phyloP scores from a whole-genome alignment of 2,329 filamentous ascomycete species.

The Bipolaris sorokiniana region DNA sequence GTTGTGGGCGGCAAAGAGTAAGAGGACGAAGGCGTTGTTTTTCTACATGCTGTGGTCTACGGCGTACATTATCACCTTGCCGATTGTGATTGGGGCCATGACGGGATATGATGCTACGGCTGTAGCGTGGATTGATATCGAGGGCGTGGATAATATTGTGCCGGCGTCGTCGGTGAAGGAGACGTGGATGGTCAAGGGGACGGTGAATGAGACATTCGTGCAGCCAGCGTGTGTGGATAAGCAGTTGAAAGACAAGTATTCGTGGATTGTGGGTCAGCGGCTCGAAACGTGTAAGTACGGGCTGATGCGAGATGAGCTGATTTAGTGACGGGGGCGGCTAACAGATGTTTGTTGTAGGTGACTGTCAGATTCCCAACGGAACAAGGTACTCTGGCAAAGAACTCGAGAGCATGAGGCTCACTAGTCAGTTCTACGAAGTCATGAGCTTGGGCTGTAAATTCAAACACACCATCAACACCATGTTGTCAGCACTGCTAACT shows the following conservation, averaged over 20 bases:
- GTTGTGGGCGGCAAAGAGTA: slow-evolving; percentile 30
- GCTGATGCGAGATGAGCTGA: too few relatives aligned
- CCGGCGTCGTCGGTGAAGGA: slow-evolving; percentile 23
- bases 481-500: background rate
- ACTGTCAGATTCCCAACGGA: slow-evolving; percentile 32
- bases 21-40: slow-evolving; percentile 32
- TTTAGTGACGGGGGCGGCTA: background rate
- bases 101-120: slow-evolving; percentile 45
- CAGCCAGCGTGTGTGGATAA: slow-evolving; percentile 14
- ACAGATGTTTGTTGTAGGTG: slow-evolving; percentile 15
- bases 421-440: too few relatives aligned
- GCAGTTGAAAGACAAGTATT: background rate
- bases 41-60: slow-evolving; percentile 41
- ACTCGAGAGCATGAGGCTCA: too few relatives aligned
- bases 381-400: slow-evolving; percentile 14
- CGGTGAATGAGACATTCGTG: slow-evolving; percentile 22
- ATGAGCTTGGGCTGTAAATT: too few relatives aligned
- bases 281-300: background rate
- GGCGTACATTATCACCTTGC: slow-evolving; percentile 40
- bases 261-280: background rate
- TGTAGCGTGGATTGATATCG: slow-evolving; percentile 36
- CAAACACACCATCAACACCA: too few relatives aligned
- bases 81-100: slow-evolving; percentile 45
- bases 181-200: slow-evolving; percentile 13
- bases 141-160: slow-evolving; percentile 35